phyloP scores from a whole-genome alignment of 140 eudicot species.

The Senecio squalidus region DNA sequence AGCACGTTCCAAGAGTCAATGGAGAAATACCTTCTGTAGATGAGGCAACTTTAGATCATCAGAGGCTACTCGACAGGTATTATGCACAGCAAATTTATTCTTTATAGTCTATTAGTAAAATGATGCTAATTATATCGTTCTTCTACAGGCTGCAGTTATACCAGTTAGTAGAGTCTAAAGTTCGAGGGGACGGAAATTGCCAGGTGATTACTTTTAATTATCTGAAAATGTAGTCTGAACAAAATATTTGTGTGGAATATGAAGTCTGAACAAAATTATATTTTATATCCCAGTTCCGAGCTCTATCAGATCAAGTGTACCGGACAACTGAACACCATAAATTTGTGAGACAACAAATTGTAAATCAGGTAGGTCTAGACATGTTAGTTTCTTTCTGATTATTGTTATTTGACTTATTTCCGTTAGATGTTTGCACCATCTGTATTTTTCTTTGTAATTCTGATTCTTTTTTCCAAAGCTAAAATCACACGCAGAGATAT shows the following conservation, averaged over 20 bases:
- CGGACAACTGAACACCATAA: slow-evolving; percentile 82
- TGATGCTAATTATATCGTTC: slow-evolving; percentile 11
- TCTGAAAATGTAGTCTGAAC: not conserved
- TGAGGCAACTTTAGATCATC: slow-evolving; percentile 84
- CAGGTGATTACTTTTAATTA: slow-evolving; percentile 43
- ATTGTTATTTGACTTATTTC: not conserved
- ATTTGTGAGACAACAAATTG: slow-evolving; percentile 76
- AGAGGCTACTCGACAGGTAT: slow-evolving; percentile 86
- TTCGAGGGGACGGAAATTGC: slow-evolving; percentile 86
- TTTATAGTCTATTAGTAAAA: not conserved
- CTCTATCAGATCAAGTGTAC: slow-evolving; percentile 84
- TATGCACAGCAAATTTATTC: not conserved
- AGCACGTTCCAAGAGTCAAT: slow-evolving; percentile 82
- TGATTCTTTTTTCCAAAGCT: slow-evolving; percentile 40
- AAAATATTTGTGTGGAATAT: not conserved
- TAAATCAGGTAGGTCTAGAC: slow-evolving; percentile 54
- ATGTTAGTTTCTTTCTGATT: not conserved
- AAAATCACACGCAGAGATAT: slow-evolving; percentile 61
- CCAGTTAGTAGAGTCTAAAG: slow-evolving; percentile 71
- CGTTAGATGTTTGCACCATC: not conserved
- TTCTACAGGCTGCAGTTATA: slow-evolving; percentile 61
- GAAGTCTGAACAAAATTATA: slow-evolving; percentile 7
- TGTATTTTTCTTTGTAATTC: not conserved
- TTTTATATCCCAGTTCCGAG: slow-evolving; percentile 55
- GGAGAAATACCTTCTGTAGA: slow-evolving; percentile 85